Conservation (phyloP, 768 basidiomycete species). For the Pholiota microspora region DNA sequence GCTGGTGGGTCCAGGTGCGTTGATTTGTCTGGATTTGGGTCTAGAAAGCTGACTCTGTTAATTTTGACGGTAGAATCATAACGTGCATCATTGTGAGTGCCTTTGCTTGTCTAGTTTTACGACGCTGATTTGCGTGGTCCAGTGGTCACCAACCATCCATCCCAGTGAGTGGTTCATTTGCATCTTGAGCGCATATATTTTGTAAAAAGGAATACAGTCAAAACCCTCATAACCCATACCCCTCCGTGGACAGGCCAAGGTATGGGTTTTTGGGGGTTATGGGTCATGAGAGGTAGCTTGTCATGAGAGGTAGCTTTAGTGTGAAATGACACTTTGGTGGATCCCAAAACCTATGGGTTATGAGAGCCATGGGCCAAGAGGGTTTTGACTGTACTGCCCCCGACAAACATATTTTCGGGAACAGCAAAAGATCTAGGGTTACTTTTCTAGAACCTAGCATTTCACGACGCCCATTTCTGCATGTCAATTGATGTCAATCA, state of each 20-base stretch:
- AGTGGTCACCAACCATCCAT: slow-evolving; percentile 98
- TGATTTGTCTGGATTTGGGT: slow-evolving; percentile 1
- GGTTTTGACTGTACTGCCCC: slow-evolving; percentile 15
- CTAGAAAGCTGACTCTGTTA: slow-evolving; percentile 5
- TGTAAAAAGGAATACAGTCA: too few relatives aligned
- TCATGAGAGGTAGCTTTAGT: too few relatives aligned
- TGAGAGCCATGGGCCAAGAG: slow-evolving; percentile 14
- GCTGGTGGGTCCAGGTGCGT: slow-evolving; percentile 98
- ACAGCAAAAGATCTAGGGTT: too few relatives aligned
- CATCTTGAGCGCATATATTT: too few relatives aligned
- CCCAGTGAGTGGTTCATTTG: too few relatives aligned
- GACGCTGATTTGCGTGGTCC: slow-evolving; percentile 7
- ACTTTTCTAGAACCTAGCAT: too few relatives aligned
- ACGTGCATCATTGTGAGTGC: slow-evolving; percentile 89
- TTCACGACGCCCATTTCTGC: too few relatives aligned
- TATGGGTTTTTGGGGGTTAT: not conserved
- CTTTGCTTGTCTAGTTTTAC: slow-evolving; percentile 3
- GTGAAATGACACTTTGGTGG: not conserved
- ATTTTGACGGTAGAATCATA: slow-evolving; percentile 79
- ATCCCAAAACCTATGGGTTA: slow-evolving; percentile 14
- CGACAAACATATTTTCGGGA: too few relatives aligned
- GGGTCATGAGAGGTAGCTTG: not conserved
- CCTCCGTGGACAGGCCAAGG: not conserved
- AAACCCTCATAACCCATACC: not conserved
- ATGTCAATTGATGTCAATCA: too few relatives aligned